Conservation (phyloP, 257 asterid genomes). For the Eucommia ulmoides region DNA sequence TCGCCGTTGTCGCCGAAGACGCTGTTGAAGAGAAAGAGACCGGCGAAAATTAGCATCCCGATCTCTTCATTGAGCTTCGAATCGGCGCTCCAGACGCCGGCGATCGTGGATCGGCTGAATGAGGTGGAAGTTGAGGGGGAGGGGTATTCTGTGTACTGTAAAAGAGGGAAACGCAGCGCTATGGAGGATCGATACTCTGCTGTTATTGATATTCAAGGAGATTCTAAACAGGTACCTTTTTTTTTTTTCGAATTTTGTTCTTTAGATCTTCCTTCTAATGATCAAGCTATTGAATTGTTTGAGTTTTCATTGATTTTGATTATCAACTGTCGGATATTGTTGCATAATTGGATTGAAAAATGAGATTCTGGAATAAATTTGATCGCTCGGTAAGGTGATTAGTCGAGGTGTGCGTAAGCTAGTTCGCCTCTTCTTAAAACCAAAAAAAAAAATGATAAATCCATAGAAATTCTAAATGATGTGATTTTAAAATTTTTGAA, state of each 20-base stretch:
- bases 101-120: not conserved
- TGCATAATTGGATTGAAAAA: not conserved
- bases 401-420: not conserved
- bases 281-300: not conserved
- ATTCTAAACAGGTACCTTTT: constrained; percentile 42
- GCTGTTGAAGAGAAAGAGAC: not conserved
- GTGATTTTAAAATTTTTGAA: no score
- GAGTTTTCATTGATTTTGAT: not conserved
- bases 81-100: not conserved
- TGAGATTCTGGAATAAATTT: no score
- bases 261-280: not conserved
- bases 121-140: not conserved
- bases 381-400: not conserved
- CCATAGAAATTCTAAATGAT: no score
- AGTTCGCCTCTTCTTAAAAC: no score
- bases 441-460: no score
- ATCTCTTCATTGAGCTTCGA: not conserved
- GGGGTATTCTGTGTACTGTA: constrained; percentile 1
- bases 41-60: not conserved
- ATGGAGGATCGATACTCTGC: constrained; percentile 78
- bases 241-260: not conserved
- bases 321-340: not conserved
- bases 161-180: constrained; percentile 27
- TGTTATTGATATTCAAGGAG: constrained; percentile 23
- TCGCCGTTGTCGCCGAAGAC: not conserved